Conservation (phyloP, 257 asterid genomes). For the Rehmannia glutinosa region DNA sequence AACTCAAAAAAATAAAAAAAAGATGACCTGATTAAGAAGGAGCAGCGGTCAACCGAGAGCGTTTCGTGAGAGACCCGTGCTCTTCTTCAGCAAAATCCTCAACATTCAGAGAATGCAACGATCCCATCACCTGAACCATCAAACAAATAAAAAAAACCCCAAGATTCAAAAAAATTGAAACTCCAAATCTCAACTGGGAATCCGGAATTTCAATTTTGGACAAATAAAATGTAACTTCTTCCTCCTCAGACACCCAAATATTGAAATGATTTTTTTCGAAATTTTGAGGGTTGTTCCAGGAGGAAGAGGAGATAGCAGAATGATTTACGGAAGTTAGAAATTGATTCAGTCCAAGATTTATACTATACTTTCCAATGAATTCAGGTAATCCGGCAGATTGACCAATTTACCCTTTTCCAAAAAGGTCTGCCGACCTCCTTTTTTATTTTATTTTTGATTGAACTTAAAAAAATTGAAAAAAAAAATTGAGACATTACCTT, state of each 20-base stretch:
- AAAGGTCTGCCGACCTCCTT: slow-evolving; percentile 9
- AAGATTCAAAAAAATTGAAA: slow-evolving; percentile 6
- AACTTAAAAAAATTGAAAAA: too few relatives aligned
- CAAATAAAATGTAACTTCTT: neutral
- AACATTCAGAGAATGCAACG: slow-evolving; percentile 27
- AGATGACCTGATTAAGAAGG: slow-evolving; percentile 37
- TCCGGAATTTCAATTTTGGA: slow-evolving; percentile 5
- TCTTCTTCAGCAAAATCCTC: slow-evolving; percentile 47
- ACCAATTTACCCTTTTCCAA: slow-evolving; percentile 5
- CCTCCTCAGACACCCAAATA: slow-evolving; percentile 1
- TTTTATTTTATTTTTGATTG: neutral
- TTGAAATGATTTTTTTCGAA: neutral
- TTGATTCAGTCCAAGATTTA: slow-evolving; percentile 30
- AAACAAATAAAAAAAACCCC: slow-evolving; percentile 1
- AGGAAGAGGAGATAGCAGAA: slow-evolving; percentile 7
- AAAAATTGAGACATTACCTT: too few relatives aligned
- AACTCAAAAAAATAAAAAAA: neutral
- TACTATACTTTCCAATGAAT: slow-evolving; percentile 6
- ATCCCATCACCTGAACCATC: slow-evolving; percentile 46
- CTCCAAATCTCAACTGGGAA: slow-evolving; percentile 14
- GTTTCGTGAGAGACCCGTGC: slow-evolving; percentile 46
- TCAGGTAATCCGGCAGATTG: neutral
- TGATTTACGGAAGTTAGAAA: slow-evolving; percentile 15
- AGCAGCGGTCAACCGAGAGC: slow-evolving; percentile 34
- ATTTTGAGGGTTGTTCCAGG: slow-evolving; percentile 1